Evolutionary conservation across 345 rosid genomes (phyloP).

Genomic region (Turnera subulata): DNA sequence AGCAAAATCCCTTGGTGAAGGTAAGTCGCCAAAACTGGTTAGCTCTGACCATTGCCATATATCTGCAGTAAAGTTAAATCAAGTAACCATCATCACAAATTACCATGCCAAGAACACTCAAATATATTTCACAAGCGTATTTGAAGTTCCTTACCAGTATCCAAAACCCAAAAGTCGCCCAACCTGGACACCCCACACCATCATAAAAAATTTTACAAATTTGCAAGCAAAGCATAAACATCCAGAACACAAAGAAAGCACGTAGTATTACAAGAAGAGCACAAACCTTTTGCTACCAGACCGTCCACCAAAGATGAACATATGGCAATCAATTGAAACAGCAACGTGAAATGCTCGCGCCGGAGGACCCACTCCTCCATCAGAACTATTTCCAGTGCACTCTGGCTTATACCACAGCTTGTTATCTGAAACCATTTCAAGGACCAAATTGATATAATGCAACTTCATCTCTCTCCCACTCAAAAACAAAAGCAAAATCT

Average conservation of each 20-base stretch:
- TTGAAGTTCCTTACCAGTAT: constrained; percentile 54
- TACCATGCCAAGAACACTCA: background rate
- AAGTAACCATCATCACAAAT: too few species aligned
- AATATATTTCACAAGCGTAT: background rate
- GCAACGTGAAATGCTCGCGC: constrained; percentile 96
- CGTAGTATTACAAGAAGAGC: background rate
- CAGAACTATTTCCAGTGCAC: constrained; percentile 78
- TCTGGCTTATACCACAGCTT: constrained; percentile 89
- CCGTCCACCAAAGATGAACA: constrained; percentile 98
- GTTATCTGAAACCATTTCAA: constrained; percentile 51
- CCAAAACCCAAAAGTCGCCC: constrained; percentile 97
- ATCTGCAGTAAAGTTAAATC: constrained; percentile 43
- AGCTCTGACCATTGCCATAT: constrained; percentile 99
- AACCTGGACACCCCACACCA: constrained; percentile 48
- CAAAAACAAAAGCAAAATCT: too few species aligned
- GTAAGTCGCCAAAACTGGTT: constrained; percentile 89
- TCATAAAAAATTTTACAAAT: constrained; percentile 10
- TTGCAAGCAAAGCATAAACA: background rate
- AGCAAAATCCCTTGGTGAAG: constrained; percentile 85
- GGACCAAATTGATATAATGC: background rate
- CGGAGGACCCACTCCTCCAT: constrained; percentile 80
- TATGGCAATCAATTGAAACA: constrained; percentile 82
- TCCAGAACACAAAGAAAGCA: background rate
- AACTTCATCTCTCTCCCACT: background rate
- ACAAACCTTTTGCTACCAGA: constrained; percentile 65